Evolutionary conservation across 2,329 filamentous ascomycete species (phyloP).

Genomic region (Albifimbria verrucaria): DNA sequence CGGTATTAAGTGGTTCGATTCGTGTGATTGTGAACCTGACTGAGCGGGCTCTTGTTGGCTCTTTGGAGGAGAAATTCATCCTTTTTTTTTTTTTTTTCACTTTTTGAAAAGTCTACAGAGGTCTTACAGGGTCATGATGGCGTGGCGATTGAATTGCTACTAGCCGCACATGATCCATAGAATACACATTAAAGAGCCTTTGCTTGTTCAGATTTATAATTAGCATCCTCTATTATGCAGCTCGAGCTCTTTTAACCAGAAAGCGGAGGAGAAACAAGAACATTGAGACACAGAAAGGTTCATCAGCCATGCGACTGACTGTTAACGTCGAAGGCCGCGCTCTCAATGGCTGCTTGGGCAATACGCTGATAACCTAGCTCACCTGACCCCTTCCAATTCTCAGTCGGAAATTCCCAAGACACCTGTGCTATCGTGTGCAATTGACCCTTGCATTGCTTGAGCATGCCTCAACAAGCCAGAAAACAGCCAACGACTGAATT

Average conservation of each 20-base stretch:
- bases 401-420: background rate
- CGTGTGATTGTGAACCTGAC: too few relatives aligned
- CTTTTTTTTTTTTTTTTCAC: too few relatives aligned
- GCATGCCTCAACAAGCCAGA: too few relatives aligned
- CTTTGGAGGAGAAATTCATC: too few relatives aligned
- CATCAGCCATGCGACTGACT: background rate
- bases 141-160: too few relatives aligned
- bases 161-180: too few relatives aligned
- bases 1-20: too few relatives aligned
- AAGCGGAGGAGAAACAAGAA: background rate
- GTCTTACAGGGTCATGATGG: too few relatives aligned
- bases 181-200: too few relatives aligned
- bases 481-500: too few relatives aligned
- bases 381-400: background rate
- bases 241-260: background rate
- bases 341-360: background rate
- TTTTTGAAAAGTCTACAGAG: too few relatives aligned
- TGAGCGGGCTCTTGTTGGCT: too few relatives aligned
- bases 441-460: background rate
- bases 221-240: conserved; percentile 1
- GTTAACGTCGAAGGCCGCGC: background rate
- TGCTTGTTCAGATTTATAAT: background rate
- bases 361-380: background rate
- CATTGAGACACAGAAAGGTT: background rate
- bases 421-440: background rate